Base-by-base conservation (phyloP, 2,329 filamentous ascomycete species). In the Venturia carpophila region DNA sequence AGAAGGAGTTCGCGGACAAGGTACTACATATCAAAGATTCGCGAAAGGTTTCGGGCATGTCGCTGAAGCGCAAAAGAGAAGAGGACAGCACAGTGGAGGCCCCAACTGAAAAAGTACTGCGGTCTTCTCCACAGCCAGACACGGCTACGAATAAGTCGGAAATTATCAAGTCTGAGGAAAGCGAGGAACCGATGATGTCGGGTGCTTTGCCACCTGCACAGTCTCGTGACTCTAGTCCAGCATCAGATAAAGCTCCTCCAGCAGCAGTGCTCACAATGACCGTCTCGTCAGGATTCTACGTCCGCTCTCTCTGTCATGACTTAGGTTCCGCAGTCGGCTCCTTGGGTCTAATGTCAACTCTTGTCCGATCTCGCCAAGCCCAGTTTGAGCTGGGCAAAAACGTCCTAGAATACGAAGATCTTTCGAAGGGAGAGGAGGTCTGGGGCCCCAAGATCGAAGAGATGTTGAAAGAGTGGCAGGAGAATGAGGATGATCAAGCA, bases 271-370 rank as follows among this genome's bases (percentile, higher is more conserved):
- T 99, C 67, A 87, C 89, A 66, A 91, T 99, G 85, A 96, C 90
- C 0, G 93, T 97, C 63, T 92, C 92, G 1, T 96, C 92, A 0
- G 94, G 94, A 47, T 99, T 97, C 80, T 99, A 99, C 75, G 92
- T 99, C 17, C 89, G 94, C 68, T 95, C 90, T 66, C 86, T 99
- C 70, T 92, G 91, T 71, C 92, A 97, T 73, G 94, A 99, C 71
- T 82, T 99, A 3, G 94, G 93, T 27, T 81, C 87, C 69, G 91
- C 91, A 69, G 82, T 97, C 17, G 86, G 84, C 63, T 96, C 91
- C 15, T 86, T 90, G 30, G 94, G 84, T 42, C 82, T 94, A 69
- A 97, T 99, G 93, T 86, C 90, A 27, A 87, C 89, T 70, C 84
- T 99, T 24, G 83, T 89, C 65, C 87, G 94, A 64, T 89, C 86